A percentile compares a stretch with the other conserved stretches of the same genome.
Conservation (phyloP, 2,329 filamentous ascomycete genomes). For the Aspergillus thermomutatus region DNA sequence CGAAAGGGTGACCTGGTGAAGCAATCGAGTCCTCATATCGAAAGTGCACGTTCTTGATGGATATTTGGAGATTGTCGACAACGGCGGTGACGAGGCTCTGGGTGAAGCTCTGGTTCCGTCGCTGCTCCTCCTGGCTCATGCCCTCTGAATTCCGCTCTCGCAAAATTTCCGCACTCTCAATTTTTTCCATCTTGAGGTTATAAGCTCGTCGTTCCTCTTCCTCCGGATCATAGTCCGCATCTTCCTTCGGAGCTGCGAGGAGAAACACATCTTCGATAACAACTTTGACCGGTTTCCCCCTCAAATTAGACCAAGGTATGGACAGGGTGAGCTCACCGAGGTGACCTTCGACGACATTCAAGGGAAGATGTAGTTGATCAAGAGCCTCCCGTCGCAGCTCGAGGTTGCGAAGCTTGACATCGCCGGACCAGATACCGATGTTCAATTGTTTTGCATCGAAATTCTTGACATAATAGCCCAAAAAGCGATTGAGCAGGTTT, state of each 20-base stretch:
- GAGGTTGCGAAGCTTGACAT: slow-evolving; percentile 91
- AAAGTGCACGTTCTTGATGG: slow-evolving; percentile 96
- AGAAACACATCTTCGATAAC: slow-evolving; percentile 97
- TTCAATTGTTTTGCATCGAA: slow-evolving; percentile 98
- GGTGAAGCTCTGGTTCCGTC: slow-evolving; percentile 97
- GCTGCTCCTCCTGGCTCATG: slow-evolving; percentile 89
- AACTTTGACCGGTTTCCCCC: slow-evolving; percentile 90
- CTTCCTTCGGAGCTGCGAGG: slow-evolving; percentile 90
- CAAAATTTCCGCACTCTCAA: slow-evolving; percentile 91
- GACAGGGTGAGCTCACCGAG: slow-evolving; percentile 85
- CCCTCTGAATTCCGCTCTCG: slow-evolving; percentile 91
- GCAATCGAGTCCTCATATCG: slow-evolving; percentile 98
- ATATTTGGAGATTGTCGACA: slow-evolving; percentile 96
- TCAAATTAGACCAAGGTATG: slow-evolving; percentile 96
- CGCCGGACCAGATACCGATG: slow-evolving; percentile 97
- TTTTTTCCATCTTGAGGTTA: slow-evolving; percentile 96
- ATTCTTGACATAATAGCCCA: slow-evolving; percentile 99
- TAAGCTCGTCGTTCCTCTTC: slow-evolving; percentile 86
- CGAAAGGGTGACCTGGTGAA: slow-evolving; percentile 90
- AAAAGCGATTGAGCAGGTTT: slow-evolving; percentile 94
- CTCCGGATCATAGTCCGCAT: slow-evolving; percentile 86
- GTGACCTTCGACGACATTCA: slow-evolving; percentile 95
- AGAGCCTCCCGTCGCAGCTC: slow-evolving; percentile 92
- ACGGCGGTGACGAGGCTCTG: slow-evolving; percentile 93
- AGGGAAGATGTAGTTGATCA: slow-evolving; percentile 91